A percentile compares a stretch with the other conserved stretches of the same genome.
Conservation (phyloP, 768 basidiomycete genomes). For the Lentinus tigrinus region DNA sequence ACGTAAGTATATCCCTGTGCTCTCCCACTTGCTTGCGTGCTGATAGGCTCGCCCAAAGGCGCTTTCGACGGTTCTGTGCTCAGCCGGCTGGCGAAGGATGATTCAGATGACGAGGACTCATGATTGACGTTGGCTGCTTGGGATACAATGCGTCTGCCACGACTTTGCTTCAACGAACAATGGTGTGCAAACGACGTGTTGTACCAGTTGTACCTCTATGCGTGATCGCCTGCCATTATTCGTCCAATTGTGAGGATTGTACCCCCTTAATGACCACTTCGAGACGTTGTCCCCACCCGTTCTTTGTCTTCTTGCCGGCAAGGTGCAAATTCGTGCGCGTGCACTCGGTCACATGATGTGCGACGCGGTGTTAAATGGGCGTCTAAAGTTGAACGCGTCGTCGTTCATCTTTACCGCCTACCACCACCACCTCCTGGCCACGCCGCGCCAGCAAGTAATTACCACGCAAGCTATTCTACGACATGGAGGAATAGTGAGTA, state of each 20-base stretch:
- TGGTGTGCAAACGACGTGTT: no score
- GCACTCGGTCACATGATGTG: constrained; percentile 13
- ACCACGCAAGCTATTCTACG: neutral
- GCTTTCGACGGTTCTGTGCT: constrained; percentile 28
- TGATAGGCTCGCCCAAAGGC: constrained; percentile 12
- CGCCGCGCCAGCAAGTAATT: neutral
- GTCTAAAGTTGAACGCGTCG: constrained; percentile 1
- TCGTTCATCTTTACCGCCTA: constrained; percentile 7
- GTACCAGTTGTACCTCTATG: no score
- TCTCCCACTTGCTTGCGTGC: neutral
- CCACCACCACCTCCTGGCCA: neutral
- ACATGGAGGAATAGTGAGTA: constrained; percentile 16
- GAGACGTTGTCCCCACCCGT: neutral
- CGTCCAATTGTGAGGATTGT: no score
- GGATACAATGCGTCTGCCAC: neutral
- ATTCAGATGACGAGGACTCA: constrained; percentile 22
- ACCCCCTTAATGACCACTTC: no score
- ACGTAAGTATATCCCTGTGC: constrained; percentile 29
- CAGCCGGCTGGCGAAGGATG: constrained; percentile 20
- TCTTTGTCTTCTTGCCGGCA: neutral
- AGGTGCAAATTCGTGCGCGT: neutral
- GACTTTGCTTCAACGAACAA: neutral
- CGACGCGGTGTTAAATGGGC: constrained; percentile 13
- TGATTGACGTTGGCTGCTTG: neutral
- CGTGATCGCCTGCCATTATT: neutral